phyloP scores from a whole-genome alignment of 129 eudicot genomes.

The Lactuca saligna region DNA sequence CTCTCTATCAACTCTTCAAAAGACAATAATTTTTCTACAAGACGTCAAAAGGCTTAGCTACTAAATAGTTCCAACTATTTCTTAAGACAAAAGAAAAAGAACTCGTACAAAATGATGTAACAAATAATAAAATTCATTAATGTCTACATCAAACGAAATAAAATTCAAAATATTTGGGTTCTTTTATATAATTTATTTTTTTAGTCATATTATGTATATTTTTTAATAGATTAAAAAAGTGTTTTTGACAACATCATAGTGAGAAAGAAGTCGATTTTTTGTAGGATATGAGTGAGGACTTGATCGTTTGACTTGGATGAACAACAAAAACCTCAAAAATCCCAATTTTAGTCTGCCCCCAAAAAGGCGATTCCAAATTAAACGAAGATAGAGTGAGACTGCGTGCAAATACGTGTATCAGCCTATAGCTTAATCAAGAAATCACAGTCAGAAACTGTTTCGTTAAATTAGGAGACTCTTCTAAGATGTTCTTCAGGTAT shows the following conservation, averaged over 20 bases:
- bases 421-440: constrained; percentile 10
- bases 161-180: neutral
- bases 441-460: constrained; percentile 20
- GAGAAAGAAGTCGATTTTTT: constrained; percentile 4
- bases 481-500: constrained; percentile 16
- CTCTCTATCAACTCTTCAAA: too few relatives aligned
- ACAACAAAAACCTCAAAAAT: constrained; percentile 33
- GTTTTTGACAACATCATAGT: neutral
- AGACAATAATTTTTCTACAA: too few relatives aligned
- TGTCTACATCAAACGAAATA: neutral
- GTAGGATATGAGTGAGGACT: constrained; percentile 17
- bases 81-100: neutral
- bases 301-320: constrained; percentile 32
- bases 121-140: too few relatives aligned
- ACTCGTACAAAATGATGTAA: too few relatives aligned
- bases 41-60: neutral
- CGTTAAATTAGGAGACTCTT: constrained; percentile 2
- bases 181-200: neutral
- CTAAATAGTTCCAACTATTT: too few relatives aligned
- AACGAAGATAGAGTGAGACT: constrained; percentile 7
- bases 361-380: constrained; percentile 25
- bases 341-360: constrained; percentile 32
- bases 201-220: neutral
- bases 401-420: constrained; percentile 1
- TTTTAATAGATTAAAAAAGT: neutral